Base-by-base conservation (phyloP, 2,329 filamentous ascomycete species). In the Arthrinium puccinioides region DNA sequence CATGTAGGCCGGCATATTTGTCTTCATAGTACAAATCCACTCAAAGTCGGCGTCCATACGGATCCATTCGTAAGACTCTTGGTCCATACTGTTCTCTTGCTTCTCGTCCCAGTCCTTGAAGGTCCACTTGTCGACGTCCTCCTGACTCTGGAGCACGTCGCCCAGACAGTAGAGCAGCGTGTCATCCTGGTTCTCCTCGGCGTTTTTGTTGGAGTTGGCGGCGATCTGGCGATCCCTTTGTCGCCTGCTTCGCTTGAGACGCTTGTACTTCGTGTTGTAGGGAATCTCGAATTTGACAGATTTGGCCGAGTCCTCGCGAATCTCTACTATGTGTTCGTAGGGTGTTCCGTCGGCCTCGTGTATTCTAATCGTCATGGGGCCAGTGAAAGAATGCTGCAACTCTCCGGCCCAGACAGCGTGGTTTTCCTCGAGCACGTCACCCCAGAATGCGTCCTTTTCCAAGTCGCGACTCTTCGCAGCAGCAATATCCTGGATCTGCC, bases 261-360 rank as follows among this genome's bases (percentile, higher is more conserved):
- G 82, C 66, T 97, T 98, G 66, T 98, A 98, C 58, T 98, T 98
- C 1, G 92, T 98, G 52, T 97, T 97, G 63, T 98, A 98, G 1
- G 90, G 89, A 43, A 98, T 96, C 44, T 96, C 89, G 42, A 97
- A 85, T 55, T 85, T 92, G 18, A 71, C 72, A 2, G 66, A 67
- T 49, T 84, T 87, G 3, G 84, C 86, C 11, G 79, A 76, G 20
- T 83, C 82, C 48, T 96, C 88, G 42, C 88, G 88, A 55, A 98
- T 94, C 52, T 96, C 87, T 21, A 97, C 82, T 44, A 96, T 96
- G 55, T 98, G 92, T 57, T 98, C 92, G 54, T 98, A 98, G 3
- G 92, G 92, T 0, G 92, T 97, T 9, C 92, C 92, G 54, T 98
- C 94, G 18, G 92, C 92, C 65, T 98, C 92, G 62, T 98, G 92